These are phyloP conservation scores for Aphanomyces invadans DNA, from an alignment of 352 stramenopile genomes.

Conservation along the genomic window DNA sequence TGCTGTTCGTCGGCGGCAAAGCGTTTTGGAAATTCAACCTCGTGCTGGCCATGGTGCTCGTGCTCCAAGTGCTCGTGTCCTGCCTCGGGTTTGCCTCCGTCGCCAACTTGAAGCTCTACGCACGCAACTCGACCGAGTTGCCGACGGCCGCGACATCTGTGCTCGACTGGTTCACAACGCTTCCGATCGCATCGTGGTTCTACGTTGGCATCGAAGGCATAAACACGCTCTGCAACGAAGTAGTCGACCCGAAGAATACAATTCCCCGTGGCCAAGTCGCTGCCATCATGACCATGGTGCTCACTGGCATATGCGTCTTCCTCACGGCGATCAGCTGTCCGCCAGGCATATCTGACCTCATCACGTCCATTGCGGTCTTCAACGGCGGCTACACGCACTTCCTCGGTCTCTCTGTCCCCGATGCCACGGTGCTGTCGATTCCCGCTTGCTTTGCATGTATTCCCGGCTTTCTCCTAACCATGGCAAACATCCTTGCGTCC, in stretches of 20 bases:
- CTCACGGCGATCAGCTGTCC: conserved; percentile 35
- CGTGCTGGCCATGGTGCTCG: conserved; percentile 29
- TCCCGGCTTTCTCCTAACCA: conserved; percentile 30
- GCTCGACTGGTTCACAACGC: conserved; percentile 13
- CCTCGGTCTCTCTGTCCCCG: conserved; percentile 24
- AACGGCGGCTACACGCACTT: conserved; percentile 29
- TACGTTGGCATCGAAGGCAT: conserved; percentile 30
- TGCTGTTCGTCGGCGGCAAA: conserved; percentile 15
- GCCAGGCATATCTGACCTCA: conserved; percentile 27
- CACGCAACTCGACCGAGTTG: conserved; percentile 13
- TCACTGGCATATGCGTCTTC: conserved; percentile 32
- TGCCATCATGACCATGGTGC: conserved; percentile 29
- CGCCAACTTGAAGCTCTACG: conserved; percentile 27
- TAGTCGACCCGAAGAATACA: conserved; percentile 24
- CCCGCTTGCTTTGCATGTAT: conserved; percentile 31
- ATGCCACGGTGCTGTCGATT: conserved; percentile 30
- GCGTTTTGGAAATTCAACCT: conserved; percentile 26
- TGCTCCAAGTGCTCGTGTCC: conserved; percentile 33
- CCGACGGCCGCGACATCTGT: conserved; percentile 21
- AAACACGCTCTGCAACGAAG: conserved; percentile 27
- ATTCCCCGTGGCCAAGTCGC: conserved; percentile 27
- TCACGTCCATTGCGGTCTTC: conserved; percentile 25
- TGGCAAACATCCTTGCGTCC: conserved; percentile 33
- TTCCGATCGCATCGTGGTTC: conserved; percentile 30
- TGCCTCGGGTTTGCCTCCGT: conserved; percentile 30